A percentile compares a stretch with the other conserved stretches of the same genome.
These are phyloP conservation scores for Fusarium pilosicola DNA, from an alignment of 2,329 filamentous ascomycete genomes.

Conservation along the genomic window DNA sequence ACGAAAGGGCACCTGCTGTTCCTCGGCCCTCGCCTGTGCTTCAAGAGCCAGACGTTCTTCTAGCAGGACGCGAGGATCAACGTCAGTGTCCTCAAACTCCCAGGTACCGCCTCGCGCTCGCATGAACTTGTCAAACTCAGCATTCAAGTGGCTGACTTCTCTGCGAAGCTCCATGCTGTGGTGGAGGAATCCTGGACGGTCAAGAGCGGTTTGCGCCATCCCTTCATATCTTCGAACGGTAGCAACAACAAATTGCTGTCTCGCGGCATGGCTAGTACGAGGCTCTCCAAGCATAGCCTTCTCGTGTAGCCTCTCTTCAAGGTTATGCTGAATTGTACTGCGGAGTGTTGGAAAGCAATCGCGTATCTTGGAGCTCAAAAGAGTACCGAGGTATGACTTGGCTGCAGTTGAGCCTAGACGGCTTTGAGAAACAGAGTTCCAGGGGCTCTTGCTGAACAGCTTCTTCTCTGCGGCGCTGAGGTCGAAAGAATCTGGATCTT, in stretches of 20 bases:
- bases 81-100: slow-evolving; percentile 40
- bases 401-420: slow-evolving; percentile 46
- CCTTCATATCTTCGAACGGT: slow-evolving; percentile 41
- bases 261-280: slow-evolving; percentile 36
- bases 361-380: slow-evolving; percentile 50
- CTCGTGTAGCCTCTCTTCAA: slow-evolving; percentile 25
- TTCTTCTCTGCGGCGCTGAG: slow-evolving; percentile 41
- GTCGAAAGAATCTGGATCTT: slow-evolving; percentile 39
- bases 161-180: slow-evolving; percentile 42
- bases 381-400: slow-evolving; percentile 43
- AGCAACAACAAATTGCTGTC: slow-evolving; percentile 40
- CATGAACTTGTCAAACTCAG: slow-evolving; percentile 45
- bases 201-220: slow-evolving; percentile 32
- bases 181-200: slow-evolving; percentile 38
- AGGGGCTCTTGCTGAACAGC: slow-evolving; percentile 44
- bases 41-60: neutral
- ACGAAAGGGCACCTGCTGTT: neutral
- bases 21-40: neutral
- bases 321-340: slow-evolving; percentile 31
- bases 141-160: slow-evolving; percentile 28
- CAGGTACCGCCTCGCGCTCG: slow-evolving; percentile 38
- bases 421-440: slow-evolving; percentile 38
- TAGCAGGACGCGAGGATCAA: slow-evolving; percentile 22
- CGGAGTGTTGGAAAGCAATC: slow-evolving; percentile 47
- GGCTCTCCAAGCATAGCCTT: slow-evolving; percentile 40